These are phyloP conservation scores for Tagetes erecta DNA, from an alignment of 129 eudicot genomes.

Conservation along the genomic window DNA sequence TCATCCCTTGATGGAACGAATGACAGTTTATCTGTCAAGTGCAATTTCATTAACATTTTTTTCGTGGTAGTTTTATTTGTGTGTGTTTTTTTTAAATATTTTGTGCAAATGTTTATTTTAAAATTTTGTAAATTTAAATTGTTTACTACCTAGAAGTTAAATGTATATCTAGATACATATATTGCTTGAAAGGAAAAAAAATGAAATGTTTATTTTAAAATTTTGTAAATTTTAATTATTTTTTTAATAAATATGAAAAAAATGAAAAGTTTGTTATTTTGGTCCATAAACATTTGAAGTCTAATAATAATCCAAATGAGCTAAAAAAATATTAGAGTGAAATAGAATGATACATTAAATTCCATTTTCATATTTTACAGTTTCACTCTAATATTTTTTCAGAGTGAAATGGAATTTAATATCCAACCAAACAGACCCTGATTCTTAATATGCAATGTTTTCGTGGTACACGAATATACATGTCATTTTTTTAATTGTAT, in stretches of 20 bases:
- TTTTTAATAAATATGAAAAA: background rate
- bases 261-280: too few relatives aligned
- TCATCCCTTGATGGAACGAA: too few relatives aligned
- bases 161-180: background rate
- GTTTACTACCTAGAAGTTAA: background rate
- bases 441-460: background rate
- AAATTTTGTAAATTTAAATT: background rate
- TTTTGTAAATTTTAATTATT: background rate
- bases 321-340: background rate
- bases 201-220: background rate
- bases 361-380: background rate
- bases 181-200: background rate
- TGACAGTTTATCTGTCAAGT: too few relatives aligned
- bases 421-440: background rate
- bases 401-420: too few relatives aligned
- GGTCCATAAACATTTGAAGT: background rate
- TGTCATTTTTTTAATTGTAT: background rate
- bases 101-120: background rate
- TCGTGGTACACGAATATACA: background rate
- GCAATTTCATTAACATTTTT: background rate
- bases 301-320: background rate
- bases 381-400: too few relatives aligned
- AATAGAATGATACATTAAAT: too few relatives aligned
- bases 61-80: background rate
- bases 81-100: background rate